Evolutionary conservation across 2,329 filamentous ascomycete genomes (phyloP).

Genomic region (Monosporascus cannonballus): DNA sequence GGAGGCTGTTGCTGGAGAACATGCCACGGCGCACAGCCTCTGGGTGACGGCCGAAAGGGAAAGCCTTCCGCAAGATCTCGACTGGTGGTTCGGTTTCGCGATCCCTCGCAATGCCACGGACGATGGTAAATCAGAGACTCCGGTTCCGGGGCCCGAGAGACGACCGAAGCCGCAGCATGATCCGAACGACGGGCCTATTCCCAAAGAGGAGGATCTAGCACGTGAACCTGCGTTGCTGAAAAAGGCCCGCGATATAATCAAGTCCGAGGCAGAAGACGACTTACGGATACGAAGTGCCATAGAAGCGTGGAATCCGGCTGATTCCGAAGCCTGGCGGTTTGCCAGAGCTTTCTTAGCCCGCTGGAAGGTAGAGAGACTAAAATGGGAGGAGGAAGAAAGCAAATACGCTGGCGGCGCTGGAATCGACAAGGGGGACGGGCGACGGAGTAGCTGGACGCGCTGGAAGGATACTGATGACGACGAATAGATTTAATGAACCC

Average conservation of each 20-base stretch:
- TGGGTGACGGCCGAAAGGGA: slow-evolving; percentile 72
- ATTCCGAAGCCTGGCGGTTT: slow-evolving; percentile 75
- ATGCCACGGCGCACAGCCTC: slow-evolving; percentile 57
- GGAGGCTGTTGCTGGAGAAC: slow-evolving; percentile 67
- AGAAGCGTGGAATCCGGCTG: slow-evolving; percentile 64
- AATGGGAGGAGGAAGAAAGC: slow-evolving; percentile 66
- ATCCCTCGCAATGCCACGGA: slow-evolving; percentile 55
- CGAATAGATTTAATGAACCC: background rate
- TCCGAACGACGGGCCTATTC: slow-evolving; percentile 41
- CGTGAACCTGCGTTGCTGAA: slow-evolving; percentile 51
- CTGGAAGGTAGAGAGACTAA: slow-evolving; percentile 52
- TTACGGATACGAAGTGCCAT: slow-evolving; percentile 45
- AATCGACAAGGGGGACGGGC: slow-evolving; percentile 33
- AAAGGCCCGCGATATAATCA: slow-evolving; percentile 43
- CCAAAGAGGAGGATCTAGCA: slow-evolving; percentile 44
- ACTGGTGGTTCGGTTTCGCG: slow-evolving; percentile 86
- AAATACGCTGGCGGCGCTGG: slow-evolving; percentile 59
- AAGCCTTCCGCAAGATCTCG: slow-evolving; percentile 59
- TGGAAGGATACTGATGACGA: slow-evolving; percentile 29
- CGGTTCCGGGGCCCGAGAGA: slow-evolving; percentile 52
- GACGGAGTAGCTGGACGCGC: slow-evolving; percentile 24
- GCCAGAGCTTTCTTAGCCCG: slow-evolving; percentile 61
- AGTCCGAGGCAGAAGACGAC: slow-evolving; percentile 36
- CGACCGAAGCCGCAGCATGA: slow-evolving; percentile 45
- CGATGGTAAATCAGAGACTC: slow-evolving; percentile 48